Evolutionary conservation across 148 eudicot genomes (phyloP).

Genomic region (Rhododendron williamsianum): DNA sequence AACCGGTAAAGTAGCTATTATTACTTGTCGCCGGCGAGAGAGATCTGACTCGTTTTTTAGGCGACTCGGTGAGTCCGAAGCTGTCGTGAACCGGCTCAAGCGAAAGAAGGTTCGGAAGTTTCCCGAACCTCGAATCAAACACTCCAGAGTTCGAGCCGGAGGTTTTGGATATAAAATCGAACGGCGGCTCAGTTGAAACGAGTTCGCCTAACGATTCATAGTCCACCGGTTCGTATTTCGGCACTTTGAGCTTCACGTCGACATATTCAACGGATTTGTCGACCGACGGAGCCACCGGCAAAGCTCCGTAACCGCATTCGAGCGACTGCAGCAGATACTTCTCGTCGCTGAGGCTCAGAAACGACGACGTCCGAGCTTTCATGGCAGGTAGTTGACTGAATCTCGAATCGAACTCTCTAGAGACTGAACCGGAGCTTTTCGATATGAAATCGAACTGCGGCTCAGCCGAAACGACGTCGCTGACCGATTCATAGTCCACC

Average conservation of each 20-base stretch:
- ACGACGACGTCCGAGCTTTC: no score
- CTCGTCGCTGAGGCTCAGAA: no score
- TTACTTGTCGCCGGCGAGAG: background rate
- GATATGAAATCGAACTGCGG: no score
- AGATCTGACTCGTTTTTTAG: slow-evolving; percentile 8
- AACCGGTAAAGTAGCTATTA: background rate
- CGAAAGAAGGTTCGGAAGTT: slow-evolving; percentile 21
- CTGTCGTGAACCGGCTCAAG: slow-evolving; percentile 11
- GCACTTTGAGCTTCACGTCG: background rate
- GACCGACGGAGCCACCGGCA: background rate
- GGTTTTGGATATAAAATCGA: slow-evolving; percentile 2
- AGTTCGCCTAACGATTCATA: background rate
- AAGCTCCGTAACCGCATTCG: background rate
- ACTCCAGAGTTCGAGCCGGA: background rate
- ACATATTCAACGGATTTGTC: background rate
- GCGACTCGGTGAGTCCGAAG: slow-evolving; percentile 5
- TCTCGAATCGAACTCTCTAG: no score
- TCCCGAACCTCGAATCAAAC: background rate
- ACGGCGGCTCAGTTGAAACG: background rate
- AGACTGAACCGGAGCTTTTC: no score
- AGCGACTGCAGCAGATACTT: no score
- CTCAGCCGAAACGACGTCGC: background rate
- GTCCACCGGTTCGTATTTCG: background rate
- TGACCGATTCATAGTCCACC: background rate
- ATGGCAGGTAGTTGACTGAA: no score